Base-by-base conservation (phyloP, 192 early-diverging fungal genomes). In the Gigaspora rosea region DNA sequence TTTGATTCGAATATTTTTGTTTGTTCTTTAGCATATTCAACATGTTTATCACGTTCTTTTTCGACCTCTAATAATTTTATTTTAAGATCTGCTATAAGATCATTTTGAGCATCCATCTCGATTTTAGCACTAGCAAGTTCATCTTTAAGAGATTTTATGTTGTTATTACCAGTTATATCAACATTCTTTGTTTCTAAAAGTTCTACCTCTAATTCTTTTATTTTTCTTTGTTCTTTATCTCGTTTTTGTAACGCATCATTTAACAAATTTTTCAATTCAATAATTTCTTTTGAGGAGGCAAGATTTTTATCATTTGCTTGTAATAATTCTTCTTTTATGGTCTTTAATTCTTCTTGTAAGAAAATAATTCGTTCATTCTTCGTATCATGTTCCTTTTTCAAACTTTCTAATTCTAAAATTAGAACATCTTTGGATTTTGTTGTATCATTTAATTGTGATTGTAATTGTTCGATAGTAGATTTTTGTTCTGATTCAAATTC, bases 261-360 rank as follows among this genome's bases (percentile, higher is more conserved):
- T 20, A 75, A 75, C 8, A 64, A 51, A 48, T 66, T 36, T 66
- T 15, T n/a, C 18, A 76, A 56, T 56, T 65, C 27, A 47, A 54
- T 63, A 32, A 49, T 4, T 49, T 74, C 47, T 20, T 33, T 48
- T 15, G 57, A 48, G n/a, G 5, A 32, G 13, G 13, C 27, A 12
- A 9, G 8, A 35, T 36, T 35, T 27, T 13, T 2, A n/a, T 36
- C 32, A 27, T 52, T 50, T 15, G 62, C 1, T 4, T 20, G 16
- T 20, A 4, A 35, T 35, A 65, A 57, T 76, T 76, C 75, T 2
- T 67, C 50, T 18, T 27, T 64, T 8, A 76, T 8, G 8, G 8
- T 20, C 6, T 51, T 52, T 4, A 76, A 57, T 66, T 76, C 75
- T 2, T 4, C 2, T 66, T 66, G 41, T n/a, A 66, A 18, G 27